These are phyloP conservation scores for Clitopilus hobsonii DNA, from an alignment of 768 basidiomycete species.

Conservation along the genomic window DNA sequence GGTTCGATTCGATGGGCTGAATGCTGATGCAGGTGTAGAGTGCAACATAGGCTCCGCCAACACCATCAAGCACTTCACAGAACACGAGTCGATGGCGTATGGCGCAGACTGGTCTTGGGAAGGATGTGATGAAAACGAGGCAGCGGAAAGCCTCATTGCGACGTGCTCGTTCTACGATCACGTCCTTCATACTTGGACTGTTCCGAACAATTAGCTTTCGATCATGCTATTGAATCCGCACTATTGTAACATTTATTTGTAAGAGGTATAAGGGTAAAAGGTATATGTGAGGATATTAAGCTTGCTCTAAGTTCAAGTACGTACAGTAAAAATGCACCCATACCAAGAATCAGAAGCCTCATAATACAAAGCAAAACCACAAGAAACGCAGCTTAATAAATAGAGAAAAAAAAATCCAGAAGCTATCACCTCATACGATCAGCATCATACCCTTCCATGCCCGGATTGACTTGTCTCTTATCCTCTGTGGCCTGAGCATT, in stretches of 20 bases:
- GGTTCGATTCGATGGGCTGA: constrained; percentile 38
- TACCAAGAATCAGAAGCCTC: too few species aligned
- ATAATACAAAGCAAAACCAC: neutral
- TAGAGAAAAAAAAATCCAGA: neutral
- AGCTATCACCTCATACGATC: neutral
- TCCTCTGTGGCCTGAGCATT: constrained; percentile 62
- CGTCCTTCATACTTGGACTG: constrained; percentile 69
- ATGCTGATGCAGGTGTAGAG: constrained; percentile 9
- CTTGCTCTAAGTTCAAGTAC: neutral
- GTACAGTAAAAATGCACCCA: neutral
- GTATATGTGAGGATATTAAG: neutral
- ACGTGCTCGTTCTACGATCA: constrained; percentile 98
- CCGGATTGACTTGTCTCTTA: constrained; percentile 72
- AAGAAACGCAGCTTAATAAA: neutral
- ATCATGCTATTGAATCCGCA: neutral
- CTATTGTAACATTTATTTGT: neutral
- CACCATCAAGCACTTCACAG: constrained; percentile 59
- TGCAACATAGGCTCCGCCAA: constrained; percentile 16
- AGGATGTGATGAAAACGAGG: constrained; percentile 24
- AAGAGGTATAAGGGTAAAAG: neutral
- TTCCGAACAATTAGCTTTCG: too few species aligned
- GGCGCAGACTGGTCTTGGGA: constrained; percentile 85
- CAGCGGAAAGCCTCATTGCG: constrained; percentile 47
- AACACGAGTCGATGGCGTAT: constrained; percentile 83
- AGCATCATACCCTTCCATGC: constrained; percentile 19